These are phyloP conservation scores for Fusarium liriodendri DNA, from an alignment of 2,329 filamentous ascomycete species.

Conservation along the genomic window DNA sequence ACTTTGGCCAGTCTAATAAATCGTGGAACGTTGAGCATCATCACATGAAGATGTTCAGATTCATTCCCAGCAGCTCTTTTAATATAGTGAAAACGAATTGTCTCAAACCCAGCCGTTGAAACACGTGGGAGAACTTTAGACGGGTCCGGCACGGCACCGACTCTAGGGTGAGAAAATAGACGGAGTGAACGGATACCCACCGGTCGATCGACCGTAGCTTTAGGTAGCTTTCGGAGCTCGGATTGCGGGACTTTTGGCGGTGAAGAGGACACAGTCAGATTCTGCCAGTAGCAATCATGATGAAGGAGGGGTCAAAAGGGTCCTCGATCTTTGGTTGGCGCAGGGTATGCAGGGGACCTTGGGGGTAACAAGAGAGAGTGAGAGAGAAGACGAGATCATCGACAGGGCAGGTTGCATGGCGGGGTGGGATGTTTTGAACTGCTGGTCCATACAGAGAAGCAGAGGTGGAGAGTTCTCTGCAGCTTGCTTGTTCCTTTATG, in stretches of 20 bases:
- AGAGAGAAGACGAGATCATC: constrained; percentile 22
- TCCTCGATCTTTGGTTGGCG: constrained; percentile 17
- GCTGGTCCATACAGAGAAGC: constrained; percentile 27
- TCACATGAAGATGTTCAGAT: neutral
- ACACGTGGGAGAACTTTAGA: constrained; percentile 22
- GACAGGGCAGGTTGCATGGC: constrained; percentile 16
- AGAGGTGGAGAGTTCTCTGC: constrained; percentile 12
- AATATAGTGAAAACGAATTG: neutral
- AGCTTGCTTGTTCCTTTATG: neutral
- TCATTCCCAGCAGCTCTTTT: neutral
- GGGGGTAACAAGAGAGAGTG: neutral
- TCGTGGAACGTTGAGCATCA: neutral
- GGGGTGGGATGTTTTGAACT: constrained; percentile 28
- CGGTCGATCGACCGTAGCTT: neutral
- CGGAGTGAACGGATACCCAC: neutral
- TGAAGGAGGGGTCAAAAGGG: constrained; percentile 17
- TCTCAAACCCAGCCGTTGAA: constrained; percentile 21
- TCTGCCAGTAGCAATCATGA: constrained; percentile 30
- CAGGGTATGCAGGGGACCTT: constrained; percentile 13
- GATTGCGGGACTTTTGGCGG: constrained; percentile 13
- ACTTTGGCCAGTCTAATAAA: neutral
- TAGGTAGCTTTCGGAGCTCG: neutral
- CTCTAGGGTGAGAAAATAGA: constrained; percentile 1
- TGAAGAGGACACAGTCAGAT: constrained; percentile 1
- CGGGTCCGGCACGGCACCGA: neutral